Evolutionary conservation across 495 filamentous ascomycete species (phyloP), one percentile per base, ranked within the genome.

Genomic region (Chaetomium cochliodes): DNA sequence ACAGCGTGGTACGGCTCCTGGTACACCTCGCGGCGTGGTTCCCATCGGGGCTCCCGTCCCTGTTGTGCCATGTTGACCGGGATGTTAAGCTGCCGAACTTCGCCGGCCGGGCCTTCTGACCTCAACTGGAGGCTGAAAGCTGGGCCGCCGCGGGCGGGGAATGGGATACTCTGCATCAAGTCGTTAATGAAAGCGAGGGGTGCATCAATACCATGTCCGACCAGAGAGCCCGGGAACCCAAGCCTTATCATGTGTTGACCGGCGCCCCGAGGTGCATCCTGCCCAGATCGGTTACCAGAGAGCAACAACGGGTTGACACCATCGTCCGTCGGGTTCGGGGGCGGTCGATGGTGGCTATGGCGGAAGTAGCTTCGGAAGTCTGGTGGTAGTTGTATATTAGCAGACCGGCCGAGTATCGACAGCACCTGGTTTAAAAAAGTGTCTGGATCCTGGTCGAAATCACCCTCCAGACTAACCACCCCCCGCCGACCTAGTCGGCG

Each of bases 231-330:
- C 15, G 72, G 73, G 44, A 80, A 66, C 13, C 75, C 74, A 7
- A 80, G 62, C n/a, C 76, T 71, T 23, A 78, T 73, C 49, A 76
- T 60, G n/a, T 70, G 71, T 25, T 70, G 60, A 20, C 64, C 61
- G 47, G 69, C 56, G 26, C 64, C 70, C 13, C 77, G 81, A 23
- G 73, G 70, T 20, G 75, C 69, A 49, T 83, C 80, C 66, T 76
- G 74, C 37, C 64, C 72, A 18, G 68, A 26, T 26, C 72, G 70
- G 49, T 70, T 72, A 18, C 61, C 61, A 37, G 76, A 77, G 49
- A 81, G 80, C 25, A 92, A 84, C 16, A 97, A 80, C 55, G 92
- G 92, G 70, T 97, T 96, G 5, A 83, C 81, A 20, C 91, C 91
- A 69, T 96, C 92, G 69, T 96, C 91, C 49, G 81, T 82, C 16